Evolutionary conservation across 2,329 filamentous ascomycete species (phyloP).

Genomic region (Parastagonospora avenae): DNA sequence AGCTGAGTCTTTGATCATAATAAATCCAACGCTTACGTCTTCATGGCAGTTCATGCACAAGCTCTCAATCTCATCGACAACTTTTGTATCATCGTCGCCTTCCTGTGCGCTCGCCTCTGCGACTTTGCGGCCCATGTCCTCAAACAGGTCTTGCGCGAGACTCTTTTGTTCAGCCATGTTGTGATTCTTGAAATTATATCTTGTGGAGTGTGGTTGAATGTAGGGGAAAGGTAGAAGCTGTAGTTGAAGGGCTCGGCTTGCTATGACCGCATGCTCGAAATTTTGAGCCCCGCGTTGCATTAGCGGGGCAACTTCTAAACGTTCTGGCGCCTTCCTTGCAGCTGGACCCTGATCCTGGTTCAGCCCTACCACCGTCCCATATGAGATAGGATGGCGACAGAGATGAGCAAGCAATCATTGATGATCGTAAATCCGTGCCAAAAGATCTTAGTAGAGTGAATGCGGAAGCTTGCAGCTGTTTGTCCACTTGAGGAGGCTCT

Average conservation of each 20-base stretch:
- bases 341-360: conserved; percentile 20
- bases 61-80: conserved; percentile 60
- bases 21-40: conserved; percentile 40
- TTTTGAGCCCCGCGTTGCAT: conserved; percentile 40
- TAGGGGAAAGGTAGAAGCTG: conserved; percentile 3
- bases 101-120: conserved; percentile 46
- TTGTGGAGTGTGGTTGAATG: conserved; percentile 1
- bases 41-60: conserved; percentile 62
- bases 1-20: conserved; percentile 11
- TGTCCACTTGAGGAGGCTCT: conserved; percentile 1
- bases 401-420: no score
- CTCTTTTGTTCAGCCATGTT: conserved; percentile 45
- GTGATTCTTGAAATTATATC: neutral
- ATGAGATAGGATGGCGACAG: no score
- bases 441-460: no score
- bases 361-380: conserved; percentile 31
- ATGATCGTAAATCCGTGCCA: no score
- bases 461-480: no score
- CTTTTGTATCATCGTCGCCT: conserved; percentile 49
- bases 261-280: conserved; percentile 33
- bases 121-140: conserved; percentile 58
- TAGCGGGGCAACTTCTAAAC: conserved; percentile 30
- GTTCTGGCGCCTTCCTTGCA: conserved; percentile 32
- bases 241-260: conserved; percentile 11
- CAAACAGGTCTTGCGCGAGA: conserved; percentile 56